These are phyloP conservation scores for Xylaria sp. DNA, from an alignment of 2,329 filamentous ascomycete genomes.

Conservation along the genomic window DNA sequence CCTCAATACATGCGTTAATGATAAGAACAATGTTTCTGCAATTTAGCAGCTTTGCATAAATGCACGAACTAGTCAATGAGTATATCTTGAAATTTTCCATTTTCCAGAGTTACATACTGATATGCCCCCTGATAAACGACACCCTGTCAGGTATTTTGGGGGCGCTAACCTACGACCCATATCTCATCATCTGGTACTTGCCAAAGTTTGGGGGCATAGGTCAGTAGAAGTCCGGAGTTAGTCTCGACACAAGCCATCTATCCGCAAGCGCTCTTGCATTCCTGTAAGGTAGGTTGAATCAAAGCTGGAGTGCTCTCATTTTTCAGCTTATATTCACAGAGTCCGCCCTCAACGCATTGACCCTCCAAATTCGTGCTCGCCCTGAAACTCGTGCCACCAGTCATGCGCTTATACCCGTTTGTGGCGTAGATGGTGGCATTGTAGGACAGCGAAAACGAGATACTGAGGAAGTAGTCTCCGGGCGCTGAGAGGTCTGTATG, in stretches of 20 bases:
- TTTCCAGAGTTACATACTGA: too few species aligned
- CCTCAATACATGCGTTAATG: too few species aligned
- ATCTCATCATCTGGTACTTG: too few species aligned
- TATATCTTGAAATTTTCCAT: too few species aligned
- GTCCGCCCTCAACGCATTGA: slow-evolving; percentile 35
- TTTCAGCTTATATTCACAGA: slow-evolving; percentile 38
- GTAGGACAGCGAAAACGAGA: slow-evolving; percentile 37
- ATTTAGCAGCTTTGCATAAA: too few species aligned
- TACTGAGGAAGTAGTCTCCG: slow-evolving; percentile 35
- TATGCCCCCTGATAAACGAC: too few species aligned
- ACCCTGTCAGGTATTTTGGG: too few species aligned
- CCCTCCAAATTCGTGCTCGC: slow-evolving; percentile 36
- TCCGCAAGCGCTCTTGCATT: slow-evolving; percentile 41
- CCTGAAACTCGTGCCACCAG: slow-evolving; percentile 12
- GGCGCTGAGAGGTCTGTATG: slow-evolving; percentile 31
- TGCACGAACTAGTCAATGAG: too few species aligned
- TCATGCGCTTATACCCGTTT: slow-evolving; percentile 38
- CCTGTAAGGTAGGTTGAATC: slow-evolving; percentile 39
- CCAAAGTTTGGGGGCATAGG: too few species aligned
- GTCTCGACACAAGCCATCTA: slow-evolving; percentile 7
- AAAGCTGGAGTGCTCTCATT: slow-evolving; percentile 34
- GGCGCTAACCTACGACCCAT: too few species aligned
- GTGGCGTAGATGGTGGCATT: slow-evolving; percentile 34
- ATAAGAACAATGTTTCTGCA: too few species aligned
- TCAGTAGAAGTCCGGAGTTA: too few species aligned